Evolutionary conservation across 2,329 filamentous ascomycete genomes (phyloP).

Genomic region (Colletotrichum tanaceti): DNA sequence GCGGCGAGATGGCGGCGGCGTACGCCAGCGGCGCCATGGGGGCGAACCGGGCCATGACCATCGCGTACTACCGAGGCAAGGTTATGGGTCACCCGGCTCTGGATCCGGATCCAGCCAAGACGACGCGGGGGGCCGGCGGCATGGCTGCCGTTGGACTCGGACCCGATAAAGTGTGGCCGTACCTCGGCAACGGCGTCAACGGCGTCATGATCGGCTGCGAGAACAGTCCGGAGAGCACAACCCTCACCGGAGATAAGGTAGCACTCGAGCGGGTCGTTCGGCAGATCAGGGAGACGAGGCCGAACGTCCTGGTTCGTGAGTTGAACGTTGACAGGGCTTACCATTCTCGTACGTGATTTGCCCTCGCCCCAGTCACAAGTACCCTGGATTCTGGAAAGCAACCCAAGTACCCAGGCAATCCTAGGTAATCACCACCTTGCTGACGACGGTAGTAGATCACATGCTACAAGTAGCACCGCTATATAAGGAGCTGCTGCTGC

Average conservation of each 20-base stretch:
- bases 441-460: not conserved
- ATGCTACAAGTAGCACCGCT: not conserved
- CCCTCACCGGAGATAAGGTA: constrained; percentile 43
- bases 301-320: constrained; percentile 47
- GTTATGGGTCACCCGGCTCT: too few relatives aligned
- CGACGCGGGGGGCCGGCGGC: constrained; percentile 32
- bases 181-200: constrained; percentile 44
- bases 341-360: constrained; percentile 50
- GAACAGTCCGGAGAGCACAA: constrained; percentile 47
- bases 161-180: constrained; percentile 44
- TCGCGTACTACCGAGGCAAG: constrained; percentile 54
- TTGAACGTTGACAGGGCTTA: constrained; percentile 55
- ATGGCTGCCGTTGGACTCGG: constrained; percentile 56
- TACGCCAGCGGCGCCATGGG: constrained; percentile 54
- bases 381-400: too few relatives aligned
- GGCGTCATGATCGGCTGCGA: constrained; percentile 47
- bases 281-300: constrained; percentile 44
- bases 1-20: constrained; percentile 58
- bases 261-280: constrained; percentile 44
- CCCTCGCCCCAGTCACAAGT: too few relatives aligned
- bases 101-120: not conserved
- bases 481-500: constrained; percentile 4
- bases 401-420: too few relatives aligned
- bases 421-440: too few relatives aligned
- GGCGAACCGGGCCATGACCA: constrained; percentile 50